Base-by-base conservation (phyloP, 305 asterid genomes). In the Ilex paraguariensis region DNA sequence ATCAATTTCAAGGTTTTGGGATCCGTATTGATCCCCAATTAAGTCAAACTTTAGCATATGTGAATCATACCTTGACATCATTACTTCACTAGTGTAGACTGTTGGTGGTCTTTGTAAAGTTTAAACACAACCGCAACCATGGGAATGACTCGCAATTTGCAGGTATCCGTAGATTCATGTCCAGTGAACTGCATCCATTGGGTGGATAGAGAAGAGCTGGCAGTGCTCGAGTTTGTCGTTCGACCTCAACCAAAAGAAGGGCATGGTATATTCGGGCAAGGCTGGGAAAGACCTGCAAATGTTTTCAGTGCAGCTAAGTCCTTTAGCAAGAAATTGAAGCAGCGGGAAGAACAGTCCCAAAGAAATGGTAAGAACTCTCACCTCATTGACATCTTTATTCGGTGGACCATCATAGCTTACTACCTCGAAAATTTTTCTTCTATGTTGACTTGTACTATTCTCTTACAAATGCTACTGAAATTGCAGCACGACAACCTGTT, bases 101-200 rank as follows among this genome's bases (percentile, higher is more conserved):
- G 28, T 1, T 21, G 28, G 28, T 21, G 28, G 28, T 21, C 28
- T 21, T 1, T 21, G 28, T 21, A 21, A 21, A 21, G 28, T 21
- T 21, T 21, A 21, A 21, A 21, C 28, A 21, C 28, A 21, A 21
- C 28, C 9, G 42, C 9, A 8, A 36, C 6, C 42, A 36, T 8
- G 3, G 6, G 6, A 33, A 2, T 51, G 7, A 17, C 31, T 49
- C n/a, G 53, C 13, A 31, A 56, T 52, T 45, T 28, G 57, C 77
- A 84, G 92, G 70, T 66, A 61, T 70, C 93, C 0, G 72, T 85
- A 1, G 86, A 82, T 8, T 85, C 87, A 15, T 85, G 93, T 51
- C 93, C 86, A 10, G 84, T 83, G 31, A 79, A 78, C 69, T 85
- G 90, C 79, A 85, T 85, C 73, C 77, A 81, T 65, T 79, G 86